Evolutionary conservation across 345 rosid species (phyloP).

Genomic region (Acer yangbiense): DNA sequence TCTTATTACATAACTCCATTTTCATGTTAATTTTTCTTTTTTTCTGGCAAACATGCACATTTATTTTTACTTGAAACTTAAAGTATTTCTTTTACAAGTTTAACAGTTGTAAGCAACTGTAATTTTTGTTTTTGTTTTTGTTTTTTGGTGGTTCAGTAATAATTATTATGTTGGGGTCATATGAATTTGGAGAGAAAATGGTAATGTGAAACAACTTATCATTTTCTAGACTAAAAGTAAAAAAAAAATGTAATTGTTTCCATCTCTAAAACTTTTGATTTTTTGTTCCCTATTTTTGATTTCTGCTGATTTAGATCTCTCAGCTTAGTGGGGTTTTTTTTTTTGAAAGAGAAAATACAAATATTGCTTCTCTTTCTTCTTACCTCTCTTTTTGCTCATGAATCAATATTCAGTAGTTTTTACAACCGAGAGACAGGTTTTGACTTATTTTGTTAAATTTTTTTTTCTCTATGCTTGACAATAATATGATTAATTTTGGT

Average conservation of each 20-base stretch:
- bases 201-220: background rate
- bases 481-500: background rate
- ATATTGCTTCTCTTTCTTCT: background rate
- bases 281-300: background rate
- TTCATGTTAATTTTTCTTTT: background rate
- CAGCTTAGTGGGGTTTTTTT: background rate
- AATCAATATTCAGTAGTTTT: background rate
- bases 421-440: background rate
- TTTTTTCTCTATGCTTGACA: background rate
- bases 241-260: background rate
- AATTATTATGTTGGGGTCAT: background rate
- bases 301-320: slow-evolving; percentile 14
- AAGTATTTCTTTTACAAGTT: background rate
- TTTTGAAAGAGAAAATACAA: background rate
- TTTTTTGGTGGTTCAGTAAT: background rate
- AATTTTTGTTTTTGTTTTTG: background rate
- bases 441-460: background rate
- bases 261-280: background rate
- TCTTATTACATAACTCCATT: background rate
- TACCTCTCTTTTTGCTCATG: background rate
- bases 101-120: background rate
- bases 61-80: background rate
- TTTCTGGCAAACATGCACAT: slow-evolving; percentile 18
- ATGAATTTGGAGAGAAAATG: background rate
- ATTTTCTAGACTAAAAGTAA: background rate